Evolutionary conservation across 2,329 filamentous ascomycete genomes (phyloP), one percentile per base, ranked within the genome.

Genomic region (Fusarium veterinarium): DNA sequence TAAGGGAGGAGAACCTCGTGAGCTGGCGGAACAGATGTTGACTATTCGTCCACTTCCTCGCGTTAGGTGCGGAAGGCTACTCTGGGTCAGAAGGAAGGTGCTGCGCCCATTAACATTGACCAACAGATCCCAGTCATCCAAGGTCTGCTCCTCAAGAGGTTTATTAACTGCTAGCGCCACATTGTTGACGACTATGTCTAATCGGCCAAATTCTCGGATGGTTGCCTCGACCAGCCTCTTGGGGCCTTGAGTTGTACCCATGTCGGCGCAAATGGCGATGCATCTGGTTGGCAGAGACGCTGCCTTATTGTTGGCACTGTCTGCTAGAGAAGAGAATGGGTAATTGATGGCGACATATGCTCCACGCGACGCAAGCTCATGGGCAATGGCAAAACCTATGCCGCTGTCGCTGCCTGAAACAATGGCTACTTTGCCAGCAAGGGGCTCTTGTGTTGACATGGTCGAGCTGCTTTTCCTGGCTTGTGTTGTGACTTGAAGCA

Each of bases 291-390:
- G 23, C 0, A 52, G 17, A 11, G 31, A 20, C 0, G 17, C 31
- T 1, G 48, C 48, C 31, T 52, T 52, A 0, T 14, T 28, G 83
- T 40, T 59, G 42, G 33, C 56, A 17, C 6, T n/a, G n/a, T 59
- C 56, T 10, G 44, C 16, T 10, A 13, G 44, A 11, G 25, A 23
- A 12, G 33, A 1, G 19, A 40, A 51, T 40, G 56, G 44, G 25
- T 59, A 59, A 12, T 59, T 59, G 12, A 51, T 51, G 9, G 44
- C 17, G 14, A 59, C 42, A 33, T 2, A 2, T 20, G 44, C 56
- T 6, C 56, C 44, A 0, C 56, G 42, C 25, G 56, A 51, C 3
- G 56, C 8, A 59, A 59, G 56, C 20, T 59, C 56, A 4, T 51
- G 25, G 13, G 56, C 44, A 25, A 59, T 59, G 25, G 56, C 56